Base-by-base conservation (phyloP, 2,329 filamentous ascomycete species). In the Fusarium miscanthi region DNA sequence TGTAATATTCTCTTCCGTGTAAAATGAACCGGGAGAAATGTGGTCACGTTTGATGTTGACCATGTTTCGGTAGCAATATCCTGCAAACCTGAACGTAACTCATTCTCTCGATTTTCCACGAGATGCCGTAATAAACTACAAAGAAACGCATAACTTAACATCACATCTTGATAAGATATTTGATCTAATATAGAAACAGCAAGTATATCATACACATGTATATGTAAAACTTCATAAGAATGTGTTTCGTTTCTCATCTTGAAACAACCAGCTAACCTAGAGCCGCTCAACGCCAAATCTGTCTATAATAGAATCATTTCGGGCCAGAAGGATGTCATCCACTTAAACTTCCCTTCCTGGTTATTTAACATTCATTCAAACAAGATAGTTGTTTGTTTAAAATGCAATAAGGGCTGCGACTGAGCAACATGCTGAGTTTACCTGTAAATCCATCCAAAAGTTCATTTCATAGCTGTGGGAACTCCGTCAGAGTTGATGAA, bases 91-190 rank as follows among this genome's bases (percentile, higher is more conserved):
- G 17, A 43, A 25, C 11, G 13, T 14, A 16, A n/a, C 13, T n/a
- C 25, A 16, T 5, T 25, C n/a, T 16, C 17, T 16, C 12, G 7
- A 21, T 19, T 3, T 3, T 43, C n/a, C 12, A 31, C 21, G 10
- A 16, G 8, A 38, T 14, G 14, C n/a, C 17, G 10, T 11, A 25
- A 16, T 16, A 31, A 8, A 19, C 19, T 5, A 14, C n/a, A 16
- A 9, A 42, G 14, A 42, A 25, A 33, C 17, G 21, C 27, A 4
- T 33, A 25, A 16, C 21, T 13, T 56, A 4, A 25, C 4, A n/a
- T 9, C 9, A 2, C 27, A 23, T 21, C 2, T 8, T 25, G 1
- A 42, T 19, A 21, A 9, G 5, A 14, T 9, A 21, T 8, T 5
- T 17, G 6, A 12, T 31, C 6, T 25, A 13, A 19, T 25, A 12